These are phyloP conservation scores for Sarcomyxa edulis DNA, from an alignment of 768 basidiomycete species.

Conservation along the genomic window DNA sequence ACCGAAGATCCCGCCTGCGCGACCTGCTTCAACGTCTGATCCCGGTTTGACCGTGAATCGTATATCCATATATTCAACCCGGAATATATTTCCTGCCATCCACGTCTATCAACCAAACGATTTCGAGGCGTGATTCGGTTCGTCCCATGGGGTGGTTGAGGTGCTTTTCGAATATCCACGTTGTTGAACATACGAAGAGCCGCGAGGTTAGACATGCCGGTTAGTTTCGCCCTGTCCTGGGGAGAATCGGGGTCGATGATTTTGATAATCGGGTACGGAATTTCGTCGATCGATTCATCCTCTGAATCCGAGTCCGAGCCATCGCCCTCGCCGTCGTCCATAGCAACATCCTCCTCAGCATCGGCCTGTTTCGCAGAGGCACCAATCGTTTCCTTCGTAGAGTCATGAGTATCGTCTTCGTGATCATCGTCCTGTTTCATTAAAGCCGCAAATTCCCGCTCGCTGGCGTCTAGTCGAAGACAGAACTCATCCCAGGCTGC, in stretches of 20 bases:
- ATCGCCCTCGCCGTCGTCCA: conserved; percentile 20
- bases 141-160: conserved; percentile 36
- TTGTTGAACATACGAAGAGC: conserved; percentile 70
- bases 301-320: conserved; percentile 31
- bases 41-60: conserved; percentile 57
- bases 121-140: conserved; percentile 46
- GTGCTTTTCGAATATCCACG: conserved; percentile 56
- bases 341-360: conserved; percentile 15
- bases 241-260: conserved; percentile 41
- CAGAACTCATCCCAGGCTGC: conserved; percentile 58
- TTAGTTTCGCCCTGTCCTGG: conserved; percentile 34
- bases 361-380: conserved; percentile 1
- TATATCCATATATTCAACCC: conserved; percentile 76
- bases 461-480: conserved; percentile 43
- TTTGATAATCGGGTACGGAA: conserved; percentile 38
- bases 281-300: conserved; percentile 23
- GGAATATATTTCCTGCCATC: conserved; percentile 70
- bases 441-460: conserved; percentile 45
- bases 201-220: conserved; percentile 55
- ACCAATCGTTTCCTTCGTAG: conserved; percentile 16
- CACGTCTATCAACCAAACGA: conserved; percentile 53
- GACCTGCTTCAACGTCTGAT: conserved; percentile 66
- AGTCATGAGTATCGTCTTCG: conserved; percentile 18
- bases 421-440: no score
- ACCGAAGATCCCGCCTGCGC: conserved; percentile 52